Conservation (phyloP, 2,329 filamentous ascomycete genomes). For the Aspergillus uvarum region DNA sequence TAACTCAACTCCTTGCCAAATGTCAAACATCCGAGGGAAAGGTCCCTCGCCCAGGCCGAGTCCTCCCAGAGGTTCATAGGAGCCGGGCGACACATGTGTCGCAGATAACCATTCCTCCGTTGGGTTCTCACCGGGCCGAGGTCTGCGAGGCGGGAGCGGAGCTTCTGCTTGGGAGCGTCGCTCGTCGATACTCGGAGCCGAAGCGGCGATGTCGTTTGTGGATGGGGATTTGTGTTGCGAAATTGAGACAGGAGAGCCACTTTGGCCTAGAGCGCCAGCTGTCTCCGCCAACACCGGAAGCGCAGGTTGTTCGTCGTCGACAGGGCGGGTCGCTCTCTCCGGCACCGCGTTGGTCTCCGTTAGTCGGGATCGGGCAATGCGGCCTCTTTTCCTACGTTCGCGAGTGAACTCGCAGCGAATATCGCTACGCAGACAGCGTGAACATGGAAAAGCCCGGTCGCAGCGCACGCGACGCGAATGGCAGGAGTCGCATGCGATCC, state of each 20-base stretch:
- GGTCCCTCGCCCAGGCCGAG: constrained; percentile 27
- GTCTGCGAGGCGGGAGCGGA: constrained; percentile 20
- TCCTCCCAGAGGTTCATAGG: constrained; percentile 32
- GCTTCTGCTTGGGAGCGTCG: constrained; percentile 26
- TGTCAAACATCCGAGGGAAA: constrained; percentile 30
- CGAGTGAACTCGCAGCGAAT: constrained; percentile 77
- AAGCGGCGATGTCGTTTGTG: constrained; percentile 30
- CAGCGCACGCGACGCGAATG: constrained; percentile 92
- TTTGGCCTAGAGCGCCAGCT: constrained; percentile 19
- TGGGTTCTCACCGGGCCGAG: constrained; percentile 22
- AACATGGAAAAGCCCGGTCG: constrained; percentile 86
- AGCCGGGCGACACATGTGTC: constrained; percentile 34
- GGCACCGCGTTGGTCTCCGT: constrained; percentile 44
- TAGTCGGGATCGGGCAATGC: constrained; percentile 71
- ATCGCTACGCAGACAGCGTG: constrained; percentile 78
- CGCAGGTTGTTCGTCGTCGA: constrained; percentile 2
- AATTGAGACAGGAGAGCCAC: constrained; percentile 26
- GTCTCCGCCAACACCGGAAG: constrained; percentile 6
- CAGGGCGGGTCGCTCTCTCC: constrained; percentile 5
- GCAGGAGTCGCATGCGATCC: constrained; percentile 82
- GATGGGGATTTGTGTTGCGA: constrained; percentile 29
- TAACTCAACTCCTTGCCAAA: constrained; percentile 34
- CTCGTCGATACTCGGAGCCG: constrained; percentile 31
- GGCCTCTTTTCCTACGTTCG: constrained; percentile 90
- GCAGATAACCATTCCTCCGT: constrained; percentile 37